Conservation (phyloP, 2,329 filamentous ascomycete species). For the Penicillium concentricum region DNA sequence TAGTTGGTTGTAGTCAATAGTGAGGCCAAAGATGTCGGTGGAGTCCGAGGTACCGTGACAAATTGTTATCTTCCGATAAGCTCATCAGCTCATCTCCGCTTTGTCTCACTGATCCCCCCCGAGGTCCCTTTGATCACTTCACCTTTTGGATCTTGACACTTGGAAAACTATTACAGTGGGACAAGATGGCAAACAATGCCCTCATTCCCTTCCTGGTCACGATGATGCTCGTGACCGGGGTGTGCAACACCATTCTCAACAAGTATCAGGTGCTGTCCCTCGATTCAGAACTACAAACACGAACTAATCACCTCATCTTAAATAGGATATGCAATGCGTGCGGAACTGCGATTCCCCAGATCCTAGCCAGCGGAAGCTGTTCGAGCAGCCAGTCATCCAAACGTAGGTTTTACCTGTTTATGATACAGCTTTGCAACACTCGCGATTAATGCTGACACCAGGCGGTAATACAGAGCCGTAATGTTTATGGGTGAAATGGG, state of each 20-base stretch:
- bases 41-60: too few relatives aligned
- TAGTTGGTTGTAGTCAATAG: too few relatives aligned
- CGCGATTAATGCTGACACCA: not conserved
- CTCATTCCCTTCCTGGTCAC: slow-evolving; percentile 81
- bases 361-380: slow-evolving; percentile 65
- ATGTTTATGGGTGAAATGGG: slow-evolving; percentile 98
- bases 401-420: slow-evolving; percentile 52
- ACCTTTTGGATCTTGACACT: not conserved
- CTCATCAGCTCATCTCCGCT: slow-evolving; percentile 6
- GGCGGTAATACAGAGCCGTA: slow-evolving; percentile 57
- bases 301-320: slow-evolving; percentile 5
- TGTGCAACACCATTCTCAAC: slow-evolving; percentile 94
- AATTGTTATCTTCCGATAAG: not conserved
- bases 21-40: too few relatives aligned
- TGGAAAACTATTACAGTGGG: not conserved
- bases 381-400: slow-evolving; percentile 95
- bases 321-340: slow-evolving; percentile 90
- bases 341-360: slow-evolving; percentile 75
- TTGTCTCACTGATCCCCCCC: too few relatives aligned
- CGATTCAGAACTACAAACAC: not conserved
- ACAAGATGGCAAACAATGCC: slow-evolving; percentile 66
- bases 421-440: not conserved
- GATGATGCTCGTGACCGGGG: slow-evolving; percentile 95
- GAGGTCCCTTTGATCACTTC: not conserved
- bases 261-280: slow-evolving; percentile 77